Evolutionary conservation across 2,329 filamentous ascomycete species (phyloP).

Genomic region (Penicillium sp.): DNA sequence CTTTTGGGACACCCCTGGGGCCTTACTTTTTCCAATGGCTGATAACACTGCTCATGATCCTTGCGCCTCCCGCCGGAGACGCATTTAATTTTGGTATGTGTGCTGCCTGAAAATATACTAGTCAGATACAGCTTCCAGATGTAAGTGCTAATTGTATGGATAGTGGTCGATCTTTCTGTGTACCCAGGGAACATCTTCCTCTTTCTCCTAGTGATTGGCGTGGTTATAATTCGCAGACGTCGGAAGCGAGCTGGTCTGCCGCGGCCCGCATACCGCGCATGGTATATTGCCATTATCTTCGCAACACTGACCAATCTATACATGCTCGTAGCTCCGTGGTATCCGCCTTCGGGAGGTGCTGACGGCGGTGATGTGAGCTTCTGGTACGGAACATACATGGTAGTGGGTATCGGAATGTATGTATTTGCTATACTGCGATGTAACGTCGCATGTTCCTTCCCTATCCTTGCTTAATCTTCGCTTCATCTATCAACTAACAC

Average conservation of each 20-base stretch:
- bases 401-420: slow-evolving; percentile 62
- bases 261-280: slow-evolving; percentile 53
- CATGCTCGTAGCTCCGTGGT: slow-evolving; percentile 68
- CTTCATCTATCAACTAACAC: background rate
- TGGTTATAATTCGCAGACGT: slow-evolving; percentile 9
- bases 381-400: slow-evolving; percentile 68
- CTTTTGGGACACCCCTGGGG: slow-evolving; percentile 60
- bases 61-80: slow-evolving; percentile 59
- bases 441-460: background rate
- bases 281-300: slow-evolving; percentile 57
- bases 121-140: background rate
- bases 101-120: background rate
- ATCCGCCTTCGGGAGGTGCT: slow-evolving; percentile 58
- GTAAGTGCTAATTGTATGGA: slow-evolving; percentile 22
- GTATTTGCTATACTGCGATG: slow-evolving; percentile 26
- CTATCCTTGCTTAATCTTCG: background rate
- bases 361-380: slow-evolving; percentile 65
- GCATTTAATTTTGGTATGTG: slow-evolving; percentile 57
- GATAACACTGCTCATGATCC: slow-evolving; percentile 57
- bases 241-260: slow-evolving; percentile 4
- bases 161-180: slow-evolving; percentile 56
- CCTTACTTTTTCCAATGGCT: slow-evolving; percentile 57
- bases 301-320: slow-evolving; percentile 58
- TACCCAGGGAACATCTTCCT: slow-evolving; percentile 60
- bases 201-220: slow-evolving; percentile 47